These are phyloP conservation scores for Aspergillus flavus DNA, from an alignment of 2,329 filamentous ascomycete species.

Conservation along the genomic window DNA sequence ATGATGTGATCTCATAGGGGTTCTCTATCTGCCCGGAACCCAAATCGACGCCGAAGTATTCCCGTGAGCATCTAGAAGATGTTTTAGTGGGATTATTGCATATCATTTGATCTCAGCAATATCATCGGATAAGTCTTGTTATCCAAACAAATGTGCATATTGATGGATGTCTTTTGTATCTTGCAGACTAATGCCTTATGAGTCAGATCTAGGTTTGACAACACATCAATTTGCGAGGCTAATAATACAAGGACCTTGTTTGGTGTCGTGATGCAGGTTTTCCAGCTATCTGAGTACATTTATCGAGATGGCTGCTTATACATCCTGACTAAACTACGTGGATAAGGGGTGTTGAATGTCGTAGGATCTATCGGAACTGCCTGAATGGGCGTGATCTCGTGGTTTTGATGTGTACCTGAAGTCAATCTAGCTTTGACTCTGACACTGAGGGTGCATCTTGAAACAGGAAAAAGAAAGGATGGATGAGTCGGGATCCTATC, in stretches of 20 bases:
- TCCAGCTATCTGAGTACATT: neutral
- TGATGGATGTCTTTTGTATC: neutral
- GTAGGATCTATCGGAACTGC: neutral
- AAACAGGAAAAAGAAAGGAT: neutral
- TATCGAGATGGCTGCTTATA: neutral
- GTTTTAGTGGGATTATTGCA: too few relatives aligned
- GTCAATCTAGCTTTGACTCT: neutral
- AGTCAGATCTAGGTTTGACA: neutral
- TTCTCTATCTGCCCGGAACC: neutral
- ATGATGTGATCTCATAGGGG: neutral
- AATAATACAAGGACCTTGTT: neutral
- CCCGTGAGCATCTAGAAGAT: neutral
- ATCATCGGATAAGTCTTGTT: neutral
- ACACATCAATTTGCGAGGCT: neutral
- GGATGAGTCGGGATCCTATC: neutral
- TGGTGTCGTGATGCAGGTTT: too few relatives aligned
- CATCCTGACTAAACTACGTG: neutral
- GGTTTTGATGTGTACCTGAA: neutral
- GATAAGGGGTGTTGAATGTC: neutral
- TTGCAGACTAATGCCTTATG: neutral
- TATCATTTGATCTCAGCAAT: neutral
- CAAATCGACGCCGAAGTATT: neutral
- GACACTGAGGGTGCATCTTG: too few relatives aligned
- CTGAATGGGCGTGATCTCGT: neutral
- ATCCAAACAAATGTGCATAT: neutral